Conservation (phyloP, 164 flowering plant species). For the Vitis labrusca region DNA sequence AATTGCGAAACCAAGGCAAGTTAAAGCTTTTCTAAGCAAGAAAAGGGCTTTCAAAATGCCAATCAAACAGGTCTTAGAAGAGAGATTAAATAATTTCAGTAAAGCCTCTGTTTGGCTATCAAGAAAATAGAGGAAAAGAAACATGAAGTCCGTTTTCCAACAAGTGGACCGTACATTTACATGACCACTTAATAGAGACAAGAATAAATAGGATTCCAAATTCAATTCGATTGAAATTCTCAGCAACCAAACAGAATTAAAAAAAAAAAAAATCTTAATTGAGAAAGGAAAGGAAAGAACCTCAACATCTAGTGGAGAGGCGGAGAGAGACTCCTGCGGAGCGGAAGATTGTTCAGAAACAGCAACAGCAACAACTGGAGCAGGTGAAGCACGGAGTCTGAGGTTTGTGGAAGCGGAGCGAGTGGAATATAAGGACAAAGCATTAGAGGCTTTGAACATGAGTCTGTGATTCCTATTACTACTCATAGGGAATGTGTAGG, state of each 20-base stretch:
- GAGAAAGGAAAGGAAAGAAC: not conserved
- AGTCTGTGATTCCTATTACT: not conserved
- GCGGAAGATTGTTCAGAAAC: not conserved
- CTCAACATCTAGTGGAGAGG: not conserved
- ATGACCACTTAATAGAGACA: too few species aligned
- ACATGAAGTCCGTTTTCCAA: too few species aligned
- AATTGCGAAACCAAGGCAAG: too few species aligned
- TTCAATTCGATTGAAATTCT: too few species aligned
- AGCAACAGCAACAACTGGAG: constrained; percentile 4
- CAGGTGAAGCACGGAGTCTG: not conserved
- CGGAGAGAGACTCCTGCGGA: not conserved
- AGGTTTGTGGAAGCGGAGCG: not conserved
- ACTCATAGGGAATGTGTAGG: constrained; percentile 1
- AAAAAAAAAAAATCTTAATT: not conserved
- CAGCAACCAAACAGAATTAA: not conserved
- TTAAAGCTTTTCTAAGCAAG: too few species aligned
- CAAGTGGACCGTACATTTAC: too few species aligned
- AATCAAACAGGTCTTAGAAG: too few species aligned
- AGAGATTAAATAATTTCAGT: too few species aligned
- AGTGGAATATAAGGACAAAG: not conserved
- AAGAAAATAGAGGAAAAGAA: too few species aligned
- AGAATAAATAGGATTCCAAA: too few species aligned
- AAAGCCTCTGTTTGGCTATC: too few species aligned
- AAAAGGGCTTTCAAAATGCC: too few species aligned
- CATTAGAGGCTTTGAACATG: constrained; percentile 8